phyloP scores from a whole-genome alignment of 345 rosid species.

The Citrus trifoliata region DNA sequence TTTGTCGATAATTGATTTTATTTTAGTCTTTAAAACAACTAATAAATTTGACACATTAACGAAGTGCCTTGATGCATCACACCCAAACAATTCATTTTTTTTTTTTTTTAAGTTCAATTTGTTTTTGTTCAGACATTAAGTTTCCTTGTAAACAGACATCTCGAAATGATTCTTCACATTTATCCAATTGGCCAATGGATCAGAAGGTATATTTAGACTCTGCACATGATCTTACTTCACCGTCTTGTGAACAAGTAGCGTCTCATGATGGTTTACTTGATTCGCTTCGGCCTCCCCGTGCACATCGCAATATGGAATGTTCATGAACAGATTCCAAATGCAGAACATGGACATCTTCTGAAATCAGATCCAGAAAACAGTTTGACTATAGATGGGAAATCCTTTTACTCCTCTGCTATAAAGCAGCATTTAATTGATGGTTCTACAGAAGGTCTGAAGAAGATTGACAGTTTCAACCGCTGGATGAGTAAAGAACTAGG shows the following conservation, averaged over 20 bases:
- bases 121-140: not conserved
- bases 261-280: constrained; percentile 18
- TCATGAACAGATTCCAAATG: constrained; percentile 23
- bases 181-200: constrained; percentile 31
- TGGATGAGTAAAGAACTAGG: constrained; percentile 96
- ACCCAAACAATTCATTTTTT: not conserved
- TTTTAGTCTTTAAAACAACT: not conserved
- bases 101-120: not conserved
- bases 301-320: constrained; percentile 17
- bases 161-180: constrained; percentile 22
- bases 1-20: not conserved
- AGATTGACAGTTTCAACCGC: constrained; percentile 85
- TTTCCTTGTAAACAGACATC: constrained; percentile 29
- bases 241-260: constrained; percentile 37
- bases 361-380: constrained; percentile 30
- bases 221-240: constrained; percentile 19
- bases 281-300: constrained; percentile 18
- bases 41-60: not conserved
- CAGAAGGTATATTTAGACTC: constrained; percentile 39
- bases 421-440: constrained; percentile 49
- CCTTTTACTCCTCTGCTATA: constrained; percentile 35
- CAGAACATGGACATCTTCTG: constrained; percentile 23
- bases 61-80: not conserved
- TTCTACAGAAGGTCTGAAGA: constrained; percentile 64
- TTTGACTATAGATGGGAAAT: constrained; percentile 45